These are phyloP conservation scores for Lasiosphaeriaceae sp. DNA, from an alignment of 495 filamentous ascomycete genomes.

Conservation along the genomic window DNA sequence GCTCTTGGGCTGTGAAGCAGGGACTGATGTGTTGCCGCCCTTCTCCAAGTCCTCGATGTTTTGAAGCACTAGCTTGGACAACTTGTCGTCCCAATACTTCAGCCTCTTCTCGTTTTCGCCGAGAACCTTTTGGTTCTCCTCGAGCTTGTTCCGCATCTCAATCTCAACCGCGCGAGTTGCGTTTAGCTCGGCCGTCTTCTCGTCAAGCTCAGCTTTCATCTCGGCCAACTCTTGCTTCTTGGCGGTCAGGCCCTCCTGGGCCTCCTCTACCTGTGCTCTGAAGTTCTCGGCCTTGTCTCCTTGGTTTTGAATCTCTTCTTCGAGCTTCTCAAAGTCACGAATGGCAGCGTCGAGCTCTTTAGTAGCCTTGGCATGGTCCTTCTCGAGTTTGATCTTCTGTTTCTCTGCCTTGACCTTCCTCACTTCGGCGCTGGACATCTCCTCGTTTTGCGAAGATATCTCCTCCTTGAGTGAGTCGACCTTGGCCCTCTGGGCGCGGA, in stretches of 20 bases:
- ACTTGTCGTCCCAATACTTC: slow-evolving; percentile 83
- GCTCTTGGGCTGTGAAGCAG: slow-evolving; percentile 12
- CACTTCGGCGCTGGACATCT: slow-evolving; percentile 79
- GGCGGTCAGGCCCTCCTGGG: slow-evolving; percentile 70
- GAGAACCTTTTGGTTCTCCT: slow-evolving; percentile 89
- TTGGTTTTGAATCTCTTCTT: slow-evolving; percentile 73
- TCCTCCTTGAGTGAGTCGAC: slow-evolving; percentile 91
- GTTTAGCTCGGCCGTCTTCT: slow-evolving; percentile 82
- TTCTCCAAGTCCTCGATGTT: slow-evolving; percentile 64
- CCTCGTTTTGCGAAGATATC: slow-evolving; percentile 73
- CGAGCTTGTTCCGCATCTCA: slow-evolving; percentile 96
- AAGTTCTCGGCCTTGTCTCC: slow-evolving; percentile 67
- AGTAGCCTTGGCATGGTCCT: slow-evolving; percentile 67
- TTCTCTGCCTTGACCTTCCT: slow-evolving; percentile 88
- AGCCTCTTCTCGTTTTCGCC: slow-evolving; percentile 81
- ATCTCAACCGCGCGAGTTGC: slow-evolving; percentile 87
- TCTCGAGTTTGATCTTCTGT: slow-evolving; percentile 80
- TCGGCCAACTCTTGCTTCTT: slow-evolving; percentile 77
- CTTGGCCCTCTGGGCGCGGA: slow-evolving; percentile 84
- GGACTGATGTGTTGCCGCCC: slow-evolving; percentile 10
- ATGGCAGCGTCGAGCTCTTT: slow-evolving; percentile 69
- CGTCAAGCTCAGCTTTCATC: slow-evolving; percentile 81
- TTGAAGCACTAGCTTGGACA: slow-evolving; percentile 73
- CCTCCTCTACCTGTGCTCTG: slow-evolving; percentile 74
- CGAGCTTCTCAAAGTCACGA: slow-evolving; percentile 68